Percentiles rank a stretch among this genome's conserved stretches.
Conservation (phyloP, 2,329 filamentous ascomycete genomes). For the Coniochaeta ligniaria region DNA sequence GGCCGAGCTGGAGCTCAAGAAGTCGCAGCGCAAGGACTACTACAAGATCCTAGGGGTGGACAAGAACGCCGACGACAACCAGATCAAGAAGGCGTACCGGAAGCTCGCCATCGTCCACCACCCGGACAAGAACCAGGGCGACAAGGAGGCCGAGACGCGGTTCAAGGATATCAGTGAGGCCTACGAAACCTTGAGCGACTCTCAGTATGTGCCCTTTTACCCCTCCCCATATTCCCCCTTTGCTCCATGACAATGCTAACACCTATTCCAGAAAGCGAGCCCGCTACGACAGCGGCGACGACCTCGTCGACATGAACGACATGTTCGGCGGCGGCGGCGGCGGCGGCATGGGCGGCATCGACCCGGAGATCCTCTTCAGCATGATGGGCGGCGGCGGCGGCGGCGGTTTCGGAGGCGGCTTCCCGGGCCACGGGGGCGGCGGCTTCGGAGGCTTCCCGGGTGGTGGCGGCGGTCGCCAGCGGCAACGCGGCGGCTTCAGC, state of each 20-base stretch:
- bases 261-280: constrained; percentile 62
- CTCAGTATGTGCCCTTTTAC: constrained; percentile 60
- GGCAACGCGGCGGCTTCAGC: constrained; percentile 24
- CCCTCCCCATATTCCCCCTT: constrained; percentile 1
- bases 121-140: constrained; percentile 93
- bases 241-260: constrained; percentile 24
- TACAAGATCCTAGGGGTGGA: constrained; percentile 92
- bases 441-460: constrained; percentile 35
- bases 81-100: constrained; percentile 96
- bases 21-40: constrained; percentile 94
- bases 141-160: constrained; percentile 74
- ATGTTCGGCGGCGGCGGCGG: constrained; percentile 63
- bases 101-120: constrained; percentile 92
- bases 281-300: constrained; percentile 86
- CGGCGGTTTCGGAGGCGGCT: constrained; percentile 48
- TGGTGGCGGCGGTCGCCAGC: constrained; percentile 35
- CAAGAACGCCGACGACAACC: constrained; percentile 74
- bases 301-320: constrained; percentile 80
- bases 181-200: constrained; percentile 90
- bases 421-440: constrained; percentile 19
- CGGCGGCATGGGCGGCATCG: constrained; percentile 60
- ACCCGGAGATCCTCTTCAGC: constrained; percentile 72
- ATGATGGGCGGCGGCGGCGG: constrained; percentile 67
- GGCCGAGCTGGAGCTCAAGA: constrained; percentile 94
- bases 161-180: constrained; percentile 99